Evolutionary conservation across 176 grass and related monocot species (phyloP), one percentile per base, ranked within the genome.

Genomic region (Aegilops sharonensis): DNA sequence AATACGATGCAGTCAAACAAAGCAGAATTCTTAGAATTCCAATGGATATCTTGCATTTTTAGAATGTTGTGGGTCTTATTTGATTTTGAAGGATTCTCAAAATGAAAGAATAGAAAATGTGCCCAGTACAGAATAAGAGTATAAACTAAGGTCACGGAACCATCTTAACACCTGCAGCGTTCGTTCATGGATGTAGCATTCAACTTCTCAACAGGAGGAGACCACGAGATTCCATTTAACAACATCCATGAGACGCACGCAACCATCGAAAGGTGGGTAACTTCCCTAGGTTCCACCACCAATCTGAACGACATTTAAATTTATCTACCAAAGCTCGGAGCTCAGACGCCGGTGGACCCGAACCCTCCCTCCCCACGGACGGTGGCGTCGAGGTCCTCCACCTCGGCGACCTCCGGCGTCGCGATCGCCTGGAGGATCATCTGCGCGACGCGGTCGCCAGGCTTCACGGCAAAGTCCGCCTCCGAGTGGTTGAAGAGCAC

Each of bases 401-500:
- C 92, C 93, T 98, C 93, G 14, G 81, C 86, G 27, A 95, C 90
- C 63, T 95, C 93, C 3, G 90, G 93, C 13, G 92, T 94, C 42
- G 62, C 83, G 9, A 98, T 92, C 79, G 73, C 79, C 85, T 98
- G 25, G 4, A 98, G 39, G 63, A 98, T 95, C 86, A 95, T 64
- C 88, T 98, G 93, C 1, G 91, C 93, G 8, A 98, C 92, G 36
- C 96, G 78, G 77, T 98, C 91, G 0, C 93, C 93, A 0, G 78
- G 84, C 83, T 95, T 95, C 72, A 95, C 93, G 4, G 71, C 82
- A 5, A 95, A 98, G 77, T 98, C 93, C 8, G 7, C n/a, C 24
- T 94, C 96, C 1, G 91, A 92, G 89, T 92, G 91, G 90, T 98
- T 98, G 93, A 98, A 98, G 72, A 98, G 91, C 20, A 98, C 75